Base-by-base conservation (phyloP, 1,284 basidiomycete species). In the Psilocybe mexicana region DNA sequence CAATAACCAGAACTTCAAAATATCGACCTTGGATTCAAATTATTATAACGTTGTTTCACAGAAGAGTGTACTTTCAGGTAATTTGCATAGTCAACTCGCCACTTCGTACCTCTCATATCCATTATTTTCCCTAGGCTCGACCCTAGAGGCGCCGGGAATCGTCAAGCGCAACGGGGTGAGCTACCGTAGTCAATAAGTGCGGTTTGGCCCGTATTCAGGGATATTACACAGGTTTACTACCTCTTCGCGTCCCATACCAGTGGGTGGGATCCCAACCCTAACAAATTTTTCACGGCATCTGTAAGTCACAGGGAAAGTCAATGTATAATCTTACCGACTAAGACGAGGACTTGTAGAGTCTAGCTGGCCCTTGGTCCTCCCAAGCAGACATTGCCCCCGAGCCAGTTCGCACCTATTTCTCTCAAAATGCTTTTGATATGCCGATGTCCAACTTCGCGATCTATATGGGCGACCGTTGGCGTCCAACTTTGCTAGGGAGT, bases 1-100 rank as follows among this genome's bases (percentile, higher is more conserved):
- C 70, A 84, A 85, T 69, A 87, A 87, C 68, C 82, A 85, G 69
- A 82, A 86, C 67, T 86, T 86, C 76, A 87, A 87, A 76, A 85
- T 87, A 26, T 76, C 84, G 8, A 72, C 71, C 53, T 67, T 87
- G 57, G 81, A 84, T 62, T 63, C 76, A 3, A 77, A 86, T 65
- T 87, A 85, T 62, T 82, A 85, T 65, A 84, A 81, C 58, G 80
- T 86, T 23, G 75, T 76, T 1, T 70, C 78, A 5, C 75, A 81
- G 59, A 79, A 77, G 10, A 78, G 76, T 53, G 76, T 79, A 14
- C 65, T 85, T 51, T 67, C 72, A 54, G 79, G 83, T 82, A 24
- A 18, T 45, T 33, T n/a, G 24, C 40, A 50, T 43, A 18, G 35
- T 18, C 2, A 10, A 49, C 33, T 33, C 3, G 18, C 18, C 18